phyloP scores from a whole-genome alignment of 179 eudicot genomes.

The Vitellaria paradoxa region DNA sequence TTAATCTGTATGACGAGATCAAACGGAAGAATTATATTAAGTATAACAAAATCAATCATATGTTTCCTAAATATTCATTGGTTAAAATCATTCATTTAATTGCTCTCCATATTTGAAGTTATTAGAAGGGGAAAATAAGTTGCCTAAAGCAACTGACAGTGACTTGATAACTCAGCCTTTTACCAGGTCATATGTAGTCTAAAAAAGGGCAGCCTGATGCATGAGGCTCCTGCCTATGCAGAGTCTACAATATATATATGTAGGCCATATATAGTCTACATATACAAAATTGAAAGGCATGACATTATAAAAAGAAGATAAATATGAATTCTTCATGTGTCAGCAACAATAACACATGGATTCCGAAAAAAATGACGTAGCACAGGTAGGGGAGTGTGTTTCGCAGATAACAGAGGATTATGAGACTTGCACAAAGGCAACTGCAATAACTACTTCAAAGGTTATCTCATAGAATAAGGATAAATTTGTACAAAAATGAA shows the following conservation, averaged over 20 bases:
- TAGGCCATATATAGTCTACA: neutral
- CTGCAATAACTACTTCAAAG: neutral
- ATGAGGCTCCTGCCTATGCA: no score
- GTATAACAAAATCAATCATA: neutral
- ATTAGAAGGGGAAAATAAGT: neutral
- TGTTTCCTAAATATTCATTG: neutral
- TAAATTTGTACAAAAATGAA: neutral
- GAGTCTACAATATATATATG: no score
- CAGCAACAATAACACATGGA: neutral
- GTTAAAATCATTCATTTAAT: neutral
- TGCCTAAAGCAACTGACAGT: neutral
- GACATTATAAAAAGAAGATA: neutral
- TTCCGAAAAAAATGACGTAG: neutral
- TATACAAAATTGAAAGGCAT: neutral
- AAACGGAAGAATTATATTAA: neutral
- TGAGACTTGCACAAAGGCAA: conserved; percentile 7
- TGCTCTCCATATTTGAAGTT: neutral
- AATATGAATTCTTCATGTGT: neutral
- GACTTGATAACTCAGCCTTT: conserved; percentile 1
- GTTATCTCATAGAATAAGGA: neutral
- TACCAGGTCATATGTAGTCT: neutral
- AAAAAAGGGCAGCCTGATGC: no score
- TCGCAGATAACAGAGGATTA: neutral
- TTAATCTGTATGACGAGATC: conserved; percentile 34
- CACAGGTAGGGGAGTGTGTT: neutral